Conservation (phyloP, 2,329 filamentous ascomycete genomes). For the Capronia epimyces region DNA sequence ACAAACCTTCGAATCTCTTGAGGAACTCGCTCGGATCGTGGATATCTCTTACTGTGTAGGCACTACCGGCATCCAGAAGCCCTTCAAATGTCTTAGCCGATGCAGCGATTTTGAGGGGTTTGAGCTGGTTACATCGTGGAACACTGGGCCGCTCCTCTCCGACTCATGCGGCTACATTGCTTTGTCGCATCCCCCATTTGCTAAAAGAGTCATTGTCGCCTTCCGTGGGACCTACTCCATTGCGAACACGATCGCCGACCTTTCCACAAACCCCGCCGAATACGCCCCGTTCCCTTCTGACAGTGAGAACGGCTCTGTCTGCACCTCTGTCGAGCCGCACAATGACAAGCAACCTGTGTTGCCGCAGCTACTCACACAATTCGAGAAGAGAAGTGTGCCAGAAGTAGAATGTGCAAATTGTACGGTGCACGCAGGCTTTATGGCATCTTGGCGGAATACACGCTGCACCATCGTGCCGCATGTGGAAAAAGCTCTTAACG, state of each 20-base stretch:
- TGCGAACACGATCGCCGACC: constrained; percentile 81
- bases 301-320: constrained; percentile 33
- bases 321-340: constrained; percentile 9
- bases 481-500: constrained; percentile 53
- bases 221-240: constrained; percentile 95
- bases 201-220: constrained; percentile 69
- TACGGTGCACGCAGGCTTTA: constrained; percentile 87
- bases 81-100: constrained; percentile 78
- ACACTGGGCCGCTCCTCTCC: constrained; percentile 76
- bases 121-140: constrained; percentile 77
- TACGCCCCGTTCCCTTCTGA: constrained; percentile 76
- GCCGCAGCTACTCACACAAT: constrained; percentile 19
- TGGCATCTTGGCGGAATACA: constrained; percentile 74
- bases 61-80: constrained; percentile 70
- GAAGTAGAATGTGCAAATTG: constrained; percentile 67
- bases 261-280: constrained; percentile 81
- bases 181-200: constrained; percentile 63
- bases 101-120: constrained; percentile 78
- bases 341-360: constrained; percentile 17
- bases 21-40: constrained; percentile 82
- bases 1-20: constrained; percentile 70
- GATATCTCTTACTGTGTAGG: constrained; percentile 95
- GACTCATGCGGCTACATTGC: constrained; percentile 94
- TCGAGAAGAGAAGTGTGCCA: constrained; percentile 29
- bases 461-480: constrained; percentile 63